Conservation (phyloP, 495 filamentous ascomycete genomes). For the Penicillium soppii region DNA sequence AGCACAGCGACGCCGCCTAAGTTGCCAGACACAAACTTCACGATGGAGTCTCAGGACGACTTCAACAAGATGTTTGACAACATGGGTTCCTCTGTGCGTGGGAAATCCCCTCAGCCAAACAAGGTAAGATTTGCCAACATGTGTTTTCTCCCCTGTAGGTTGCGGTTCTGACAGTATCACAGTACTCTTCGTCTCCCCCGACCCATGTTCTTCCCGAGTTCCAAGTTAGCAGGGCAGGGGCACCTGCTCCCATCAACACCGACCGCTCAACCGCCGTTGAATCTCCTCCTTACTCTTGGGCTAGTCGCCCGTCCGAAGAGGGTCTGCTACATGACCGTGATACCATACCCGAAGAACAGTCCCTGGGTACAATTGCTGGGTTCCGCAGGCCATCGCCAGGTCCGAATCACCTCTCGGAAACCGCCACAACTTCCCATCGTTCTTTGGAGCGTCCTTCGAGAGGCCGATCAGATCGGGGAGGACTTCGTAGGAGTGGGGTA, state of each 20-base stretch:
- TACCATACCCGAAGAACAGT: background rate
- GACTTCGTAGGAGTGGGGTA: slow-evolving; percentile 48
- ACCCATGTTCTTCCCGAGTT: slow-evolving; percentile 14
- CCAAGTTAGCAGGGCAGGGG: slow-evolving; percentile 20
- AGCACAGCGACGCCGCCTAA: slow-evolving; percentile 72
- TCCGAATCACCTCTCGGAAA: slow-evolving; percentile 20
- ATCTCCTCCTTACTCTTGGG: slow-evolving; percentile 66
- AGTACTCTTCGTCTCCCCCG: slow-evolving; percentile 26
- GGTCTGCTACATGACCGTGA: slow-evolving; percentile 48
- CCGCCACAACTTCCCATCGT: slow-evolving; percentile 38
- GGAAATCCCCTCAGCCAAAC: slow-evolving; percentile 20
- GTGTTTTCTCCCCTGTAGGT: background rate
- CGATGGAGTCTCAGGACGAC: slow-evolving; percentile 52
- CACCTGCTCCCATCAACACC: slow-evolving; percentile 57
- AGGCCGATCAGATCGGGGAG: slow-evolving; percentile 30
- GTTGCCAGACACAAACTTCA: slow-evolving; percentile 58
- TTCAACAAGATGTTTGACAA: slow-evolving; percentile 69
- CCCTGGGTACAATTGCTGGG: slow-evolving; percentile 12
- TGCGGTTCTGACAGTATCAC: slow-evolving; percentile 13
- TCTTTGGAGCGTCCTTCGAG: slow-evolving; percentile 30
- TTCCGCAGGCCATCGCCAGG: slow-evolving; percentile 21
- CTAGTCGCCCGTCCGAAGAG: slow-evolving; percentile 64
- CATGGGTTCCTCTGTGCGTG: slow-evolving; percentile 34
- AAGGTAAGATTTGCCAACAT: slow-evolving; percentile 18
- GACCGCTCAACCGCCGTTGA: slow-evolving; percentile 56